phyloP scores from a whole-genome alignment of 83 land plant genomes.

The Thuja plicata region DNA sequence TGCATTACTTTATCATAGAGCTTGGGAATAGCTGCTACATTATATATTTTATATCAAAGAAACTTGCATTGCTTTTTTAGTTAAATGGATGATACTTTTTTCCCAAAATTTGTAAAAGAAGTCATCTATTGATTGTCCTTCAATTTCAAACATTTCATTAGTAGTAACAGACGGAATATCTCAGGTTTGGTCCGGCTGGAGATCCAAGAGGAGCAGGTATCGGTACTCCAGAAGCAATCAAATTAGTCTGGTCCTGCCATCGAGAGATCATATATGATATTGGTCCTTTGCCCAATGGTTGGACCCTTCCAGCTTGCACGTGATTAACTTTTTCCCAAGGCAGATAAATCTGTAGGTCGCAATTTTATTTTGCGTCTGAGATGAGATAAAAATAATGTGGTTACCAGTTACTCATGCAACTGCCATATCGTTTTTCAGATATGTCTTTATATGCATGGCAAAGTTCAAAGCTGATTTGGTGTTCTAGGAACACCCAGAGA shows the following conservation, averaged over 20 bases:
- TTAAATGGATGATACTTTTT: background rate
- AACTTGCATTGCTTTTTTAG: background rate
- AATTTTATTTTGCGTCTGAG: background rate
- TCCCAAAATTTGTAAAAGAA: background rate
- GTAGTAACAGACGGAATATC: background rate
- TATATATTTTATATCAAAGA: background rate
- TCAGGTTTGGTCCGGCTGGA: slow-evolving; percentile 99
- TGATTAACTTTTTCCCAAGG: slow-evolving; percentile 15
- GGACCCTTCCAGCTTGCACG: slow-evolving; percentile 77
- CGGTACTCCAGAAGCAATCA: slow-evolving; percentile 99
- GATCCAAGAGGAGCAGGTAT: slow-evolving; percentile 99
- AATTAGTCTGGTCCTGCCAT: slow-evolving; percentile 98
- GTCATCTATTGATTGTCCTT: background rate
- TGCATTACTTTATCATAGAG: background rate
- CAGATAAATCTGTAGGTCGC: background rate
- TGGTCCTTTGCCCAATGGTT: slow-evolving; percentile 79
- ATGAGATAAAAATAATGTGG: background rate
- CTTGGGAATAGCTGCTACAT: background rate
- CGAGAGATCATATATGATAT: slow-evolving; percentile 93
- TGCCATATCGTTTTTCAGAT: background rate
- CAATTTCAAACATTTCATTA: background rate
- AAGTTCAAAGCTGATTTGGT: background rate
- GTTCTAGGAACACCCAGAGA: background rate
- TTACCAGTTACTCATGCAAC: background rate
- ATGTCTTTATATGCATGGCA: background rate